Evolutionary conservation across 2,329 filamentous ascomycete genomes (phyloP).

Genomic region (Fusarium circinatum): DNA sequence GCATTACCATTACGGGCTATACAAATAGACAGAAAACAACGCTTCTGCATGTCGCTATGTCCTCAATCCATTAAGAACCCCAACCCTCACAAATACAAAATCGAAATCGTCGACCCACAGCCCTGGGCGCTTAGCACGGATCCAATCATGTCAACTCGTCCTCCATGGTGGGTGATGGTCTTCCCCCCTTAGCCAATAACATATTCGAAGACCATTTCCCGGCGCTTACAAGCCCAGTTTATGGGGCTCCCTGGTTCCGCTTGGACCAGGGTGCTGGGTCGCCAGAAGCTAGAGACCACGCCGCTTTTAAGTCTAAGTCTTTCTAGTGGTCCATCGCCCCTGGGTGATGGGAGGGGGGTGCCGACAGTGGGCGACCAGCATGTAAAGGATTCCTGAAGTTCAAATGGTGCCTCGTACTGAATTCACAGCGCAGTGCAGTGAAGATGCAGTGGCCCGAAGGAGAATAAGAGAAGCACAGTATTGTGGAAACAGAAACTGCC

Average conservation of each 20-base stretch:
- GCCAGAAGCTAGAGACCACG: slow-evolving; percentile 26
- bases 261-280: slow-evolving; percentile 45
- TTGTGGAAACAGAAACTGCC: not conserved
- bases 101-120: slow-evolving; percentile 34
- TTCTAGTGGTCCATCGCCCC: slow-evolving; percentile 9
- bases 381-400: slow-evolving; percentile 19
- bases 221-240: slow-evolving; percentile 48
- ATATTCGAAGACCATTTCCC: slow-evolving; percentile 30
- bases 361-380: slow-evolving; percentile 11
- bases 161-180: slow-evolving; percentile 48
- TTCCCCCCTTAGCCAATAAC: slow-evolving; percentile 44
- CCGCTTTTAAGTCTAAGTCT: slow-evolving; percentile 40
- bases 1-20: slow-evolving; percentile 4
- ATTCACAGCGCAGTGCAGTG: not conserved
- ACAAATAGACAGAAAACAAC: slow-evolving; percentile 5
- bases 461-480: not conserved
- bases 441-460: not conserved
- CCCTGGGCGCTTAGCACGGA: slow-evolving; percentile 48
- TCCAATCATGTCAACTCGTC: slow-evolving; percentile 48
- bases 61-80: slow-evolving; percentile 20
- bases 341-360: slow-evolving; percentile 21
- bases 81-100: slow-evolving; percentile 33
- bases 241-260: slow-evolving; percentile 17
- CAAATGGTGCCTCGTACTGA: not conserved
- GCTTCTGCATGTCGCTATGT: slow-evolving; percentile 41